These are phyloP conservation scores for Pezicula radicicola DNA, from an alignment of 2,329 filamentous ascomycete genomes.

Conservation along the genomic window DNA sequence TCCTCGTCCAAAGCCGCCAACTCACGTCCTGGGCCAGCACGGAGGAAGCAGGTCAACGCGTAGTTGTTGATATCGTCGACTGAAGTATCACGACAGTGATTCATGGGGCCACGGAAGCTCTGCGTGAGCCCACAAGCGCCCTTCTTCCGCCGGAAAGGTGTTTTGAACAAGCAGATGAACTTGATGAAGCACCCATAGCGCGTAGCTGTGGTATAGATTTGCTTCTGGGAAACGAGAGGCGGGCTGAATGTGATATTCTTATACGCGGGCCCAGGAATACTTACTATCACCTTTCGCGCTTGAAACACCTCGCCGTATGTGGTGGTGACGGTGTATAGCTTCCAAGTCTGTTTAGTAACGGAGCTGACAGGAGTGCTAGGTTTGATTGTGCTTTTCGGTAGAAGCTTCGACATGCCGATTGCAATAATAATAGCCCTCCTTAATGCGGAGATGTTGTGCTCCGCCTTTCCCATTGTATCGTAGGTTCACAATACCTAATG, in stretches of 20 bases:
- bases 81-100: neutral
- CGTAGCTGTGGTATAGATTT: conserved; percentile 23
- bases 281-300: conserved; percentile 43
- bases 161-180: neutral
- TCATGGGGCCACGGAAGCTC: neutral
- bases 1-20: neutral
- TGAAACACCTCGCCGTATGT: neutral
- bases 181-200: conserved; percentile 35
- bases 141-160: neutral
- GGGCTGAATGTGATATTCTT: conserved; percentile 41
- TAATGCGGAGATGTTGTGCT: neutral
- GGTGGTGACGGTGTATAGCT: neutral
- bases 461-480: neutral
- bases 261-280: conserved; percentile 44
- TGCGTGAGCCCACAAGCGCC: neutral
- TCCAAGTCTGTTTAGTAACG: neutral
- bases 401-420: neutral
- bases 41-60: neutral
- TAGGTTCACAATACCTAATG: neutral
- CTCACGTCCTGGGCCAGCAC: neutral
- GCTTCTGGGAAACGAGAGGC: conserved; percentile 26
- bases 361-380: neutral
- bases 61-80: neutral
- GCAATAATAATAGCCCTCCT: neutral
- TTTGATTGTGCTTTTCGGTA: neutral